Conservation (phyloP, 176 grass and related monocot genomes). For the Themeda triandra region DNA sequence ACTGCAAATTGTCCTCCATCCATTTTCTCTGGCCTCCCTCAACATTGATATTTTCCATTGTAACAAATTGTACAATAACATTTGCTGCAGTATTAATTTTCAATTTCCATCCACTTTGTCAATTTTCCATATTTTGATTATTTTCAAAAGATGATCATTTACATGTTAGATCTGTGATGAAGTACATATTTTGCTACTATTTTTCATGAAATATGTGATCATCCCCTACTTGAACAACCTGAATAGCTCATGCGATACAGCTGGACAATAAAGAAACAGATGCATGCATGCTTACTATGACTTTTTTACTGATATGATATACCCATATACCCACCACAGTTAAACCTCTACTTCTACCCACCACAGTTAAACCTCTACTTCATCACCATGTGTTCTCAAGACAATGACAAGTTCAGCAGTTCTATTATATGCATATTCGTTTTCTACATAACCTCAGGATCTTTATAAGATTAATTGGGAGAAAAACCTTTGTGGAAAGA, state of each 20-base stretch:
- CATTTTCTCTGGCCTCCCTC: neutral
- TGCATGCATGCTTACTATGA: neutral
- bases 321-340: neutral
- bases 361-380: neutral
- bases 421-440: neutral
- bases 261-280: neutral
- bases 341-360: neutral
- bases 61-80: neutral
- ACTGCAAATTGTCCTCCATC: neutral
- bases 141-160: neutral
- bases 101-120: neutral
- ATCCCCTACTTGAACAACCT: neutral
- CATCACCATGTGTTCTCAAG: neutral
- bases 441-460: neutral
- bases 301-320: too few species aligned
- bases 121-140: neutral
- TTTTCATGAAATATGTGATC: slow-evolving; percentile 3
- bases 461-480: too few species aligned
- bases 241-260: neutral
- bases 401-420: neutral
- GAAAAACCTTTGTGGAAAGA: too few species aligned
- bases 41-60: neutral
- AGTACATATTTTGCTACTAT: neutral
- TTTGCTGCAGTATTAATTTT: neutral
- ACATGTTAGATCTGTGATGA: neutral